Percentiles rank a stretch among this genome's conserved stretches.
phyloP scores from a whole-genome alignment of 371 early-diverging fungal species.

The Actinomortierella wolfii region DNA sequence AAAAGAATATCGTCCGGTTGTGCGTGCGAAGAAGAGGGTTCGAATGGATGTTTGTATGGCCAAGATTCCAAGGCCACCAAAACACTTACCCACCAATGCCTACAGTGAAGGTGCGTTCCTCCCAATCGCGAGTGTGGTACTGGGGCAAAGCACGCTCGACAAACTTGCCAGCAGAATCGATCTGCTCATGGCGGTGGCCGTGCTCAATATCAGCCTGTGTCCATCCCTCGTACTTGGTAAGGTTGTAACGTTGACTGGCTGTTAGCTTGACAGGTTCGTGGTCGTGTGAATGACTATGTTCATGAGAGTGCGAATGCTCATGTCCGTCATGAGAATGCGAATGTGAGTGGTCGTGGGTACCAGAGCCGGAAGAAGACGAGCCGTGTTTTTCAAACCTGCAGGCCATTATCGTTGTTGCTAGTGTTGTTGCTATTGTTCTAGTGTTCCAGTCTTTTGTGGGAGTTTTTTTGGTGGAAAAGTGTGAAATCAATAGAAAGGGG shows the following conservation, averaged over 20 bases:
- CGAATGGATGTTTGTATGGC: no score
- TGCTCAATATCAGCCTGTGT: slow-evolving; percentile 61
- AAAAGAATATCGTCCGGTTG: slow-evolving; percentile 7
- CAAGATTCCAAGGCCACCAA: not conserved
- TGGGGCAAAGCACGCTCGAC: slow-evolving; percentile 76
- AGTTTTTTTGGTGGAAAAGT: no score
- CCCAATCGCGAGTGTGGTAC: slow-evolving; percentile 81
- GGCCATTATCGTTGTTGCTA: slow-evolving; percentile 16
- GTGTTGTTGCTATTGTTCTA: no score
- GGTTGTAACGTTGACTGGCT: slow-evolving; percentile 34
- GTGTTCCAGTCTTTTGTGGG: no score
- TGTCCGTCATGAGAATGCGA: slow-evolving; percentile 16
- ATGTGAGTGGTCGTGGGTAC: slow-evolving; percentile 26
- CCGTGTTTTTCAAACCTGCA: slow-evolving; percentile 47
- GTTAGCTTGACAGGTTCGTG: slow-evolving; percentile 21
- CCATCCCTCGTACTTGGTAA: slow-evolving; percentile 44
- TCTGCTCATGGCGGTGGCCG: slow-evolving; percentile 89
- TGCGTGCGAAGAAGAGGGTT: no score
- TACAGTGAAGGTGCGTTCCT: slow-evolving; percentile 91
- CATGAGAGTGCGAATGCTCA: slow-evolving; percentile 13
- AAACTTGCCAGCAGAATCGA: slow-evolving; percentile 88
- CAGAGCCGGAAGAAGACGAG: slow-evolving; percentile 17
- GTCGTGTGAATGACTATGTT: slow-evolving; percentile 6
- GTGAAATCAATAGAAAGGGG: no score
- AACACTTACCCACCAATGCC: slow-evolving; percentile 88